Evolutionary conservation across 306 rosid genomes (phyloP).

Genomic region (Morella rubra): DNA sequence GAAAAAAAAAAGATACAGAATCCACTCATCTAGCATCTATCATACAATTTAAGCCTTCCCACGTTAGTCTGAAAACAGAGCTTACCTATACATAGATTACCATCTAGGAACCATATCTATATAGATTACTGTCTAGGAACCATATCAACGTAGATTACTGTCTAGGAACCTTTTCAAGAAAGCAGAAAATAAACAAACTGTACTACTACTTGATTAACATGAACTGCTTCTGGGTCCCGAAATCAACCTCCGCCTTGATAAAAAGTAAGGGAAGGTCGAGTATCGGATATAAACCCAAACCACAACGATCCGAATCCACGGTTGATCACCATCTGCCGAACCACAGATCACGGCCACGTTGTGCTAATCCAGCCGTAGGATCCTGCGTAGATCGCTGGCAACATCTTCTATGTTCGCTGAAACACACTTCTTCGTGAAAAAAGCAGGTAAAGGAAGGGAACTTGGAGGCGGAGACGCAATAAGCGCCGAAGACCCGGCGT

Average conservation of each 20-base stretch:
- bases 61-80: too few species aligned
- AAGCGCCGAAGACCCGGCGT: slow-evolving; percentile 42
- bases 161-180: not conserved
- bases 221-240: slow-evolving; percentile 7
- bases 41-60: too few species aligned
- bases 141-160: too few species aligned
- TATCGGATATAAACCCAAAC: slow-evolving; percentile 21
- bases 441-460: slow-evolving; percentile 54
- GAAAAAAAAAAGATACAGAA: too few species aligned
- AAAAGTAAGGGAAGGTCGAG: slow-evolving; percentile 51
- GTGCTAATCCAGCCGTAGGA: slow-evolving; percentile 33
- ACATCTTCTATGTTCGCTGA: slow-evolving; percentile 24
- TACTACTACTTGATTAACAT: not conserved
- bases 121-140: not conserved
- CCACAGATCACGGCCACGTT: not conserved
- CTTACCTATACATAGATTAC: too few species aligned
- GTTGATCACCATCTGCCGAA: not conserved
- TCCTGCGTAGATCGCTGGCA: slow-evolving; percentile 34
- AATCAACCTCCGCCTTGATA: slow-evolving; percentile 37
- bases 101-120: too few species aligned
- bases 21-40: too few species aligned
- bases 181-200: too few species aligned
- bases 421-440: slow-evolving; percentile 32
- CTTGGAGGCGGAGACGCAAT: slow-evolving; percentile 52
- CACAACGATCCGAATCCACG: slow-evolving; percentile 18